These are phyloP conservation scores for Aspergillus sclerotiicarbonarius DNA, from an alignment of 495 filamentous ascomycete species.

Conservation along the genomic window DNA sequence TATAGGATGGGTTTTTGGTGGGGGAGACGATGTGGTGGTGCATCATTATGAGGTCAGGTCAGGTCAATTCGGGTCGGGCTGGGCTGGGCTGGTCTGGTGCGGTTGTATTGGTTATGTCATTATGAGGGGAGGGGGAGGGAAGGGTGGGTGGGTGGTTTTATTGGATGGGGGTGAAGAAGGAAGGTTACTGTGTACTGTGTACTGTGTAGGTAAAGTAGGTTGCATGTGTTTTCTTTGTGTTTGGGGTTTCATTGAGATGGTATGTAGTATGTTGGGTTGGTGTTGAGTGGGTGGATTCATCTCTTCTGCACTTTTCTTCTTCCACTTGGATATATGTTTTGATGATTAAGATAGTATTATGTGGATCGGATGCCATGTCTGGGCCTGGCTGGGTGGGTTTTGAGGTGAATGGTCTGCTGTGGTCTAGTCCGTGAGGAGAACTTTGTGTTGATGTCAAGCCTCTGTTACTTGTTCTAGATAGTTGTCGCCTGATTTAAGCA, in stretches of 20 bases:
- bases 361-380: not conserved
- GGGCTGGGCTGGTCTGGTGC: not conserved
- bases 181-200: too few species aligned
- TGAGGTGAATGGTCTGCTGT: not conserved
- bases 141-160: too few species aligned
- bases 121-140: not conserved
- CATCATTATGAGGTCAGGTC: slow-evolving; percentile 28
- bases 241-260: too few species aligned
- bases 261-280: too few species aligned
- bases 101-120: not conserved
- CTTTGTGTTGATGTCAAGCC: not conserved
- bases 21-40: slow-evolving; percentile 9
- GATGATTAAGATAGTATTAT: too few species aligned
- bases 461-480: not conserved
- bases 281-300: too few species aligned
- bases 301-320: too few species aligned
- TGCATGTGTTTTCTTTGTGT: too few species aligned
- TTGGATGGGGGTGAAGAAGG: too few species aligned
- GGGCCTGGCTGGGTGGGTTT: too few species aligned
- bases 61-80: not conserved
- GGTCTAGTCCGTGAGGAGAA: not conserved
- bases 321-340: too few species aligned
- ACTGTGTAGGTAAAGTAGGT: too few species aligned
- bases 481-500: not conserved
- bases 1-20: slow-evolving; percentile 2